phyloP scores from a whole-genome alignment of 768 basidiomycete genomes.

The Dictyophora rubrovolvata region DNA sequence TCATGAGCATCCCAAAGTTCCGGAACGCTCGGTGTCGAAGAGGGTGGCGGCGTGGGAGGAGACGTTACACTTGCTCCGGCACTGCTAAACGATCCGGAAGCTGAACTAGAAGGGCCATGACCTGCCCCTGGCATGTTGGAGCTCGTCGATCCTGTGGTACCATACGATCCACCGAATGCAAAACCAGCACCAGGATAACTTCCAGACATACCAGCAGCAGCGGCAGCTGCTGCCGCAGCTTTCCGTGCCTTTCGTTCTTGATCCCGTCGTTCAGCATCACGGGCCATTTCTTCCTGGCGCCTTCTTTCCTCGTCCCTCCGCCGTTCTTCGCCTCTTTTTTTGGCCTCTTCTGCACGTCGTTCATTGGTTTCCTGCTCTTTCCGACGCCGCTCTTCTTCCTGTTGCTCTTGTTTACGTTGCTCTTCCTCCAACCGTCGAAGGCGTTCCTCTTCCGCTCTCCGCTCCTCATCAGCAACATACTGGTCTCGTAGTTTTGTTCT shows the following conservation, averaged over 20 bases:
- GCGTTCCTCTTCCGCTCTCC: slow-evolving; percentile 44
- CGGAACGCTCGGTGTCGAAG: slow-evolving; percentile 2
- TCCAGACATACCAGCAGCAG: background rate
- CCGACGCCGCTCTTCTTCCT: background rate
- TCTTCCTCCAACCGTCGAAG: slow-evolving; percentile 1
- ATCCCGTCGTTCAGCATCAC: slow-evolving; percentile 4
- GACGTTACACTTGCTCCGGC: background rate
- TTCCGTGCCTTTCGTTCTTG: slow-evolving; percentile 5
- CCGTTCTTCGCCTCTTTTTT: background rate
- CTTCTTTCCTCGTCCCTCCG: slow-evolving; percentile 10
- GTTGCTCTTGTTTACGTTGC: slow-evolving; percentile 1
- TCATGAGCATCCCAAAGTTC: slow-evolving; percentile 13
- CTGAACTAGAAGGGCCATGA: background rate
- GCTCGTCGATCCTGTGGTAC: slow-evolving; percentile 10
- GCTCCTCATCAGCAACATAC: slow-evolving; percentile 40
- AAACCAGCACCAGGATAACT: background rate
- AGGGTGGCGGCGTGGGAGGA: background rate
- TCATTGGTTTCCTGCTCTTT: slow-evolving; percentile 7
- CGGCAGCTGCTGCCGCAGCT: background rate
- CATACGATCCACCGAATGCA: background rate
- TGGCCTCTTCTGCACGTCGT: slow-evolving; percentile 8
- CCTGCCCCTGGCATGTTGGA: background rate
- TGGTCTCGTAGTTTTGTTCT: slow-evolving; percentile 2
- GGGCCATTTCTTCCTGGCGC: slow-evolving; percentile 11
- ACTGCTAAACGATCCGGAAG: background rate